phyloP scores from a whole-genome alignment of 2,329 filamentous ascomycete species.

The Colletotrichum cereale region DNA sequence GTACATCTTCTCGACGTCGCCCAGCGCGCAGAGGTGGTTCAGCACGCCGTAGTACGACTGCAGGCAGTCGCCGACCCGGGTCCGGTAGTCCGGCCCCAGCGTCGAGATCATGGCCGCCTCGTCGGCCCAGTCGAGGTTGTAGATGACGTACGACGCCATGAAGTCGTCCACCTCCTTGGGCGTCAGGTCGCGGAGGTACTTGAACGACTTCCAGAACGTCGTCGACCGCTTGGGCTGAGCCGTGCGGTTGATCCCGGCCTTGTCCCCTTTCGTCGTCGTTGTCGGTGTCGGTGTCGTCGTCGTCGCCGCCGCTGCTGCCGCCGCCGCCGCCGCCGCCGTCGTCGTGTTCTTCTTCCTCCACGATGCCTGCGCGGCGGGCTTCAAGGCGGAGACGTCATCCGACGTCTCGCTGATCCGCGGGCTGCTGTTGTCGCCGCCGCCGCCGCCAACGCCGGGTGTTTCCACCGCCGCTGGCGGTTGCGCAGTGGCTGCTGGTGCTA shows the following conservation, averaged over 20 bases:
- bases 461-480: constrained; percentile 1
- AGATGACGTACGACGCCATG: constrained; percentile 69
- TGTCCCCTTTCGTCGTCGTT: neutral
- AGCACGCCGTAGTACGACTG: constrained; percentile 66
- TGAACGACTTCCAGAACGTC: constrained; percentile 63
- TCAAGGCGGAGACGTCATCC: constrained; percentile 28
- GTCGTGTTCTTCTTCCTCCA: constrained; percentile 17
- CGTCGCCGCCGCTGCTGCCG: no score
- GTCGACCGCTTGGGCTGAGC: constrained; percentile 58
- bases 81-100: constrained; percentile 62
- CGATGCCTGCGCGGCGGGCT: constrained; percentile 17
- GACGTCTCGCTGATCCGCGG: constrained; percentile 35
- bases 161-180: constrained; percentile 66
- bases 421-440: neutral
- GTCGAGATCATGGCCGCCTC: constrained; percentile 60
- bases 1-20: constrained; percentile 70
- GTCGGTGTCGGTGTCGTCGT: neutral
- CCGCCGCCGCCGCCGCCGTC: no score
- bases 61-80: constrained; percentile 64
- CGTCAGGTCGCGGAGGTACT: constrained; percentile 61
- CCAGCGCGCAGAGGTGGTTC: constrained; percentile 67
- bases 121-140: constrained; percentile 67
- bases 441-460: neutral
- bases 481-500: constrained; percentile 1
- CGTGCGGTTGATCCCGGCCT: constrained; percentile 22